Base-by-base conservation (phyloP, 208 protist species). In the Tritrichomonas foetus region DNA sequence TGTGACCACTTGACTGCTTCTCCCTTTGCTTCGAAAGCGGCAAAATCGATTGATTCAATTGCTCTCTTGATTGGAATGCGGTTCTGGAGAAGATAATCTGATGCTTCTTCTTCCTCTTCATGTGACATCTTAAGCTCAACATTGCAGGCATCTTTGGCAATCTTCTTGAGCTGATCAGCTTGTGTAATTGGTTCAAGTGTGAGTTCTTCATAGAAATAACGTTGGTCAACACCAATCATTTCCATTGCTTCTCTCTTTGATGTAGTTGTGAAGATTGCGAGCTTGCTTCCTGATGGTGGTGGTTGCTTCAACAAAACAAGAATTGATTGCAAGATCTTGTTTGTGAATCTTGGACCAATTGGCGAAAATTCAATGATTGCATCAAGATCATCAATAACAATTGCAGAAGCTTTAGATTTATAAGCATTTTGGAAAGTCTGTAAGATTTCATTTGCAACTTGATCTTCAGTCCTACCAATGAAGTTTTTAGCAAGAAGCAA, bases 321-420 rank as follows among this genome's bases (percentile, higher is more conserved):
- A 0, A 89, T 41, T 27, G 78, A 22, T 49, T 99, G 98, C 33
- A 99, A 96, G 53, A 99, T 96, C 20, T 96, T 94, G 95, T 99
- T 99, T 49, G 98, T 99, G 97, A 99, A 99, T 55, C 98, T 97
- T 39, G 98, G 98, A 16, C 99, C 99, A 82, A 99, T 97, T 64
- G 97, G 96, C 22, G 98, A 98, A 94, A 99, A 99, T 39, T 96
- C 95, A 22, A 98, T 80, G 30, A 98, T 84, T 20, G 97, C 96
- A 96, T 99, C 99, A 82, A 99, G 94, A 94, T 99, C 97, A 94
- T 99, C 98, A 36, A 99, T 95, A 44, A 99, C 97, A 78, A 99
- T 98, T 69, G 98, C 97, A 94, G 96, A 98, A 3, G 97, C 69
- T 30, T 97, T 96, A 25, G 98, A 99, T 96, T 98, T 98, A 96